Conservation (phyloP, 495 filamentous ascomycete species). For the Hypomontagnella submonticulosa region DNA sequence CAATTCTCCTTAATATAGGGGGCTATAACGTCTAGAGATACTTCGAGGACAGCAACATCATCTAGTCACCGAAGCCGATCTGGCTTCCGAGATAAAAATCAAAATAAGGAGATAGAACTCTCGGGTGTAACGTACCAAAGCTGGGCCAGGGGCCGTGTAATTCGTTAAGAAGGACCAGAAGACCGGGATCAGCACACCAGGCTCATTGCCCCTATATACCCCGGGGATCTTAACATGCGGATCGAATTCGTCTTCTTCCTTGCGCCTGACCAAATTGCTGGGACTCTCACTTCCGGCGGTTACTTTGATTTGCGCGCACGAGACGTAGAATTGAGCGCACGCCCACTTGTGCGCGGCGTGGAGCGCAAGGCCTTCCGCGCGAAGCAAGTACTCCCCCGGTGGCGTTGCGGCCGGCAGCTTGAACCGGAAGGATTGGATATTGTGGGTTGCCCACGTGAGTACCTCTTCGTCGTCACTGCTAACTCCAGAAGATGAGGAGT, state of each 20-base stretch:
- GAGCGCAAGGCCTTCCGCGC: constrained; percentile 70
- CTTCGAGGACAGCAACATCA: too few relatives aligned
- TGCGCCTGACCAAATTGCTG: too few relatives aligned
- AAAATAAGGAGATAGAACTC: too few relatives aligned
- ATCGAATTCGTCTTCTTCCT: not conserved
- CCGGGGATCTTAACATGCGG: constrained; percentile 24
- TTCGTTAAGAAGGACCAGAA: constrained; percentile 38
- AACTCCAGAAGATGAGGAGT: not conserved
- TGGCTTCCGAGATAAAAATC: too few relatives aligned
- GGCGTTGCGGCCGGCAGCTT: constrained; percentile 48
- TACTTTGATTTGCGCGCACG: constrained; percentile 71
- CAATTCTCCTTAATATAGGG: too few relatives aligned
- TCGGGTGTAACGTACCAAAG: constrained; percentile 5
- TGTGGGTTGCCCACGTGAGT: constrained; percentile 20
- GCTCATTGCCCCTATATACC: constrained; percentile 31
- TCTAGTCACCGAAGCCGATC: too few relatives aligned
- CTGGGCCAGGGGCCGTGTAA: constrained; percentile 35
- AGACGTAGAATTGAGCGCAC: constrained; percentile 68
- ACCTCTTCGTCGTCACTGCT: constrained; percentile 1
- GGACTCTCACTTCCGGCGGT: not conserved
- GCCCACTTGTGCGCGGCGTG: constrained; percentile 64
- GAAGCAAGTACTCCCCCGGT: constrained; percentile 69
- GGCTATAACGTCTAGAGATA: too few relatives aligned
- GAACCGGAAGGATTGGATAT: constrained; percentile 46
- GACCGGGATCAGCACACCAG: constrained; percentile 34